Base-by-base conservation (phyloP, 257 asterid genomes). In the Ilex aquifolium region DNA sequence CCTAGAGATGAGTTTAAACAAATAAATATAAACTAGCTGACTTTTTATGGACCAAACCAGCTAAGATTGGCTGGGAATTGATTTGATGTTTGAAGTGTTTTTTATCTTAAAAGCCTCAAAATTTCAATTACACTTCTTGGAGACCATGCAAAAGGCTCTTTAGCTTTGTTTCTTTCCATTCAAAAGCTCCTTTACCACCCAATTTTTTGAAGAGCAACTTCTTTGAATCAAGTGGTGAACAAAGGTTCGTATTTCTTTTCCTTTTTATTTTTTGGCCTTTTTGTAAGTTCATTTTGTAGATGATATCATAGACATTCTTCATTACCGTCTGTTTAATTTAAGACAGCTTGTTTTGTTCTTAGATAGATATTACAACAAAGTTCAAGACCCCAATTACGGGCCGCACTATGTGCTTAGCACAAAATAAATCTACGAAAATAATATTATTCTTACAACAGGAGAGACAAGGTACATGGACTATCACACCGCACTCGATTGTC, bases 61-160 rank as follows among this genome's bases (percentile, higher is more conserved):
- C 87, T 71, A 78, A 74, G 82, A 78, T 83, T 70, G 77, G 79
- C 79, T 83, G 83, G 72, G 6, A 13, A 74, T 58, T 72, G 78
- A 65, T 72, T 66, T 72, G 72, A 72, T 68, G 44, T 50, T 63
- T 70, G 36, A 13, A 36, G 57, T 21, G 21, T 57, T 29, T 58
- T 16, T 49, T 52, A 50, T 77, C 75, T 69, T 59, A 67, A 75
- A 81, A 79, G 83, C 63, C 77, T 85, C 85, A 83, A 78, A 77
- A 69, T 74, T 68, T 77, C 60, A 79, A 85, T 83, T 64, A 85
- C 82, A 72, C 29, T 80, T 64, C 85, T 88, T 75, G 96, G 85
- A 85, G 90, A 85, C 96, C 92, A 88, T 85, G 96, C 92, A 86
- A 66, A 80, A 82, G 62, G 61, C 79, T 59, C 61, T 55, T 67